Base-by-base conservation (phyloP, 2,329 filamentous ascomycete genomes). In the Monosporascus sp. region DNA sequence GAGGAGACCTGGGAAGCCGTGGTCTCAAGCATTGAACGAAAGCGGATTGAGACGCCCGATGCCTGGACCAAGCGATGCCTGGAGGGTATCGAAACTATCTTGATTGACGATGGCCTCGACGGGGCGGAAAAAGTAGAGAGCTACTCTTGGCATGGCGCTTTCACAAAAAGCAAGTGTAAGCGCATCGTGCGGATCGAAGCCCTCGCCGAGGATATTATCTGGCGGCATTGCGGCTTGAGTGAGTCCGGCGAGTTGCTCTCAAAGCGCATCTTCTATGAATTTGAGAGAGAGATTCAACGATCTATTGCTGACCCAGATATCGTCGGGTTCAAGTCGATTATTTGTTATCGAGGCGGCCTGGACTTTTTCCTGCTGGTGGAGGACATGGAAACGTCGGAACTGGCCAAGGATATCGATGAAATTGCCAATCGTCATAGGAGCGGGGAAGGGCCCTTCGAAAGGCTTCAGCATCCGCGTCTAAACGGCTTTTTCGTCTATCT, bases 291-390 rank as follows among this genome's bases (percentile, higher is more conserved):
- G 24, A 84, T 94, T 37, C 64, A 71, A 11, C 68, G 75, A 1
- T 78, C 82, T 3, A 75, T 91, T 25, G 72, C 75, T 0, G 85
- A 94, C 62, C 72, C 80, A 0, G 78, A 85, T 18, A 84, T 95
- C 2, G 88, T 83, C 1, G 90, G 81, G 2, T 95, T 95, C 78
- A 94, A 95, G 68, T 89, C 85, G 1, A 83, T 92, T 48, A 82
- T 95, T 51, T 93, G 89, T 70, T 94, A 94, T 66, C 80, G 89
- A 15, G 89, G 85, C 0, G 90, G 90, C 0, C 74, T 92, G 6
- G 80, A 81, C n/a, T 39, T 74, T 93, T 17, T 71, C 79, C 0
- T n/a, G n/a, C 57, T 58, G 1, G 22, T 3, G 5, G 18, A 36
- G 8, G 57, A 62, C n/a, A 65, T 76, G 7, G 71, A 78, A 50